A percentile compares a stretch with the other conserved stretches of the same genome.
Conservation (phyloP, 768 basidiomycete genomes). For the Suillus cothurnatus region DNA sequence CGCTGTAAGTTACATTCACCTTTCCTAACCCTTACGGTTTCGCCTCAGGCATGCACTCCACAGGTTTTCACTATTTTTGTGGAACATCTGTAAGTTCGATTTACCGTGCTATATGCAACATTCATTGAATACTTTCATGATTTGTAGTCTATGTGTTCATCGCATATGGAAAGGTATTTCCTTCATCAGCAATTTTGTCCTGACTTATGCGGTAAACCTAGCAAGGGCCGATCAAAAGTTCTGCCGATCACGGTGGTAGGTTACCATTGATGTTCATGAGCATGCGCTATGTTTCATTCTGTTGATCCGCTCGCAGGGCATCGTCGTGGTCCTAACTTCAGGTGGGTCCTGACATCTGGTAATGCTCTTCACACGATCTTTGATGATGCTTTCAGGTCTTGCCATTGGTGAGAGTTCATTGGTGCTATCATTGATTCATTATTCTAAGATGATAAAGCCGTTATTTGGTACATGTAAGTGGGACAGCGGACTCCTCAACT, state of each 20-base stretch:
- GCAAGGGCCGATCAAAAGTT: not conserved
- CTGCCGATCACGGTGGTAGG: not conserved
- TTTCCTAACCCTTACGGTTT: not conserved
- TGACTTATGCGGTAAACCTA: not conserved
- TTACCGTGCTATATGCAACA: not conserved
- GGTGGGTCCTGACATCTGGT: not conserved
- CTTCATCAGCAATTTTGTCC: not conserved
- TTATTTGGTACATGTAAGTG: no score
- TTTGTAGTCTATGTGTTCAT: not conserved
- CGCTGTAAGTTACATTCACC: not conserved
- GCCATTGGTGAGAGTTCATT: not conserved
- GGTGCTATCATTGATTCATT: not conserved
- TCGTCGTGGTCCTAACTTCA: not conserved
- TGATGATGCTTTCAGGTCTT: not conserved
- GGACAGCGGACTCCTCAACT: no score
- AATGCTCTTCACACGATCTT: not conserved
- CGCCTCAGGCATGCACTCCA: not conserved
- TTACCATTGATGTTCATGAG: not conserved
- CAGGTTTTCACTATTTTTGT: not conserved
- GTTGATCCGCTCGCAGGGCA: not conserved
- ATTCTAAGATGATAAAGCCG: no score
- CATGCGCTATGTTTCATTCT: not conserved
- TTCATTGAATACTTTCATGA: not conserved
- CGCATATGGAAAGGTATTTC: constrained; percentile 8
- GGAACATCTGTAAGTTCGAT: not conserved